Evolutionary conservation across 768 basidiomycete genomes (phyloP).

Genomic region (Porpolomopsis calyptriformis): DNA sequence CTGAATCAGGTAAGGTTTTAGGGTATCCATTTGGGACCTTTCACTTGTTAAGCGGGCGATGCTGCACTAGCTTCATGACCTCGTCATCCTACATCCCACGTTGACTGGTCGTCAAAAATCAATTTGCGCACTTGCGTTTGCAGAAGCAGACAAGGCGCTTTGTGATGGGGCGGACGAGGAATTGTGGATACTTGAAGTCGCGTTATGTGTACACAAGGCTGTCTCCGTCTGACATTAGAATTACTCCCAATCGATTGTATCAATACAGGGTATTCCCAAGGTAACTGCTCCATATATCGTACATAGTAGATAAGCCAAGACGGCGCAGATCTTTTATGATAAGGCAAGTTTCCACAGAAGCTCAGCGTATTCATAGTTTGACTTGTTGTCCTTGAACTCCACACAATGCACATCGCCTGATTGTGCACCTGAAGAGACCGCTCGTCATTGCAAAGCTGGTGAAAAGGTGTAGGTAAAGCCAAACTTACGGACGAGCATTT

Average conservation of each 20-base stretch:
- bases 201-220: constrained; percentile 64
- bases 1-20: constrained; percentile 59
- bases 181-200: constrained; percentile 85
- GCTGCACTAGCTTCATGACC: constrained; percentile 81
- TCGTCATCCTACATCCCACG: constrained; percentile 73
- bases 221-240: constrained; percentile 24
- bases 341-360: constrained; percentile 36
- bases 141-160: constrained; percentile 91
- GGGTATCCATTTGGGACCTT: constrained; percentile 1
- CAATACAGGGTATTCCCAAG: too few relatives aligned
- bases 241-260: too few relatives aligned
- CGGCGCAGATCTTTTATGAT: too few relatives aligned
- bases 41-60: too few relatives aligned
- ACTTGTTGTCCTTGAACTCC: constrained; percentile 25
- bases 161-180: constrained; percentile 98
- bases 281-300: too few relatives aligned
- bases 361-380: constrained; percentile 29
- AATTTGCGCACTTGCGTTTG: constrained; percentile 69
- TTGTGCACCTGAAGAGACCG: constrained; percentile 31
- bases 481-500: constrained; percentile 64
- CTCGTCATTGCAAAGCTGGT: background rate
- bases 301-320: too few relatives aligned
- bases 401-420: constrained; percentile 37
- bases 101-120: constrained; percentile 76
- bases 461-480: background rate